Evolutionary conservation across 257 asterid species (phyloP).

Genomic region (Ballota nigra): DNA sequence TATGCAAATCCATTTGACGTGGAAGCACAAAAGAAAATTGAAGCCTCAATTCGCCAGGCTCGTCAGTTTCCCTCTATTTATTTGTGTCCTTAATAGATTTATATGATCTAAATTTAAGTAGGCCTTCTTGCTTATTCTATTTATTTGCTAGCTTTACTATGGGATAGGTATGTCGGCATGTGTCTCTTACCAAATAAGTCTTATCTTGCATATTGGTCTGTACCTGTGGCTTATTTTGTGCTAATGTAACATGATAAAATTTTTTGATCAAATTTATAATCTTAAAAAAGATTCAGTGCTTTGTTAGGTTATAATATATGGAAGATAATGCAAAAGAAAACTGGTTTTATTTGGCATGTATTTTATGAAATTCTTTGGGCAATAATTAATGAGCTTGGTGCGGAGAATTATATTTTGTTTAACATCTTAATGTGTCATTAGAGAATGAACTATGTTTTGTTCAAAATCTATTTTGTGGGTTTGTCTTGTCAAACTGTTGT

Average conservation of each 20-base stretch:
- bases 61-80: conserved; percentile 20
- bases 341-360: conserved; percentile 11
- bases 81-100: conserved; percentile 9
- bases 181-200: not conserved
- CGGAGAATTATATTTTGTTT: conserved; percentile 3
- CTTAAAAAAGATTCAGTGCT: not conserved
- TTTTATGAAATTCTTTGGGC: not conserved
- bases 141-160: conserved; percentile 1
- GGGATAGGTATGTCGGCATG: not conserved
- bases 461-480: not conserved
- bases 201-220: not conserved
- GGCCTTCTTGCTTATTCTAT: not conserved
- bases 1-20: conserved; percentile 98
- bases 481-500: too few species aligned
- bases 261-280: not conserved
- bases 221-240: conserved; percentile 1
- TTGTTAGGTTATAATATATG: not conserved
- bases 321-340: conserved; percentile 6
- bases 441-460: not conserved
- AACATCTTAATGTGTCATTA: not conserved
- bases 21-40: conserved; percentile 96
- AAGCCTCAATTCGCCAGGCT: conserved; percentile 92
- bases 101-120: not conserved
- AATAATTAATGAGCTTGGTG: not conserved
- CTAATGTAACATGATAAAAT: not conserved